A percentile compares a stretch with the other conserved stretches of the same genome.
These are phyloP conservation scores for Alternaria arborescens DNA, from an alignment of 2,329 filamentous ascomycete genomes.

Conservation along the genomic window DNA sequence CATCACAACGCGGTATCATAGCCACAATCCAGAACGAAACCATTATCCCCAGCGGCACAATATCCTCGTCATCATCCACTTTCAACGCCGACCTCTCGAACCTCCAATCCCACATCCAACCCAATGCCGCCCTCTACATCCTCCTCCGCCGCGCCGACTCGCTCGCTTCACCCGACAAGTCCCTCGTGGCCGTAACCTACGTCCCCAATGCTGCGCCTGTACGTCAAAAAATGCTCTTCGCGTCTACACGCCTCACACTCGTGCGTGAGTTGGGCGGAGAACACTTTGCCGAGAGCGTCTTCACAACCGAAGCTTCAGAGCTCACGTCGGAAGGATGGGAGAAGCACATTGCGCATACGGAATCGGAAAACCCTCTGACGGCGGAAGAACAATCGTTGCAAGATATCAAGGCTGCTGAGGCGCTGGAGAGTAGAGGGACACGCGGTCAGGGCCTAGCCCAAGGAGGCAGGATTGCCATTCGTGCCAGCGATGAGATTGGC, in stretches of 20 bases:
- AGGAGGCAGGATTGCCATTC: slow-evolving; percentile 57
- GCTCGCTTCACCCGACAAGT: slow-evolving; percentile 49
- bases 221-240: slow-evolving; percentile 87
- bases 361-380: slow-evolving; percentile 72
- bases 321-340: slow-evolving; percentile 74
- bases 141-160: slow-evolving; percentile 73
- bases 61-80: slow-evolving; percentile 60
- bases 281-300: slow-evolving; percentile 79
- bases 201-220: slow-evolving; percentile 81
- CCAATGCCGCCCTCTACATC: slow-evolving; percentile 75
- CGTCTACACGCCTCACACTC: slow-evolving; percentile 77
- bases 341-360: slow-evolving; percentile 73
- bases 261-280: slow-evolving; percentile 80
- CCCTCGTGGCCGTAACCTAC: slow-evolving; percentile 75
- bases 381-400: slow-evolving; percentile 77
- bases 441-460: slow-evolving; percentile 56
- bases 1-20: slow-evolving; percentile 73
- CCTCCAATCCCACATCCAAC: slow-evolving; percentile 70
- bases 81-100: slow-evolving; percentile 72
- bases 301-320: slow-evolving; percentile 74
- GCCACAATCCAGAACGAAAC: slow-evolving; percentile 73
- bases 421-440: slow-evolving; percentile 75
- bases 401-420: slow-evolving; percentile 78
- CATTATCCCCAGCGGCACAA: slow-evolving; percentile 68
- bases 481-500: slow-evolving; percentile 69